phyloP scores from a whole-genome alignment of 1,139 yeast genomes.

The Petasospora rhodanensis region DNA sequence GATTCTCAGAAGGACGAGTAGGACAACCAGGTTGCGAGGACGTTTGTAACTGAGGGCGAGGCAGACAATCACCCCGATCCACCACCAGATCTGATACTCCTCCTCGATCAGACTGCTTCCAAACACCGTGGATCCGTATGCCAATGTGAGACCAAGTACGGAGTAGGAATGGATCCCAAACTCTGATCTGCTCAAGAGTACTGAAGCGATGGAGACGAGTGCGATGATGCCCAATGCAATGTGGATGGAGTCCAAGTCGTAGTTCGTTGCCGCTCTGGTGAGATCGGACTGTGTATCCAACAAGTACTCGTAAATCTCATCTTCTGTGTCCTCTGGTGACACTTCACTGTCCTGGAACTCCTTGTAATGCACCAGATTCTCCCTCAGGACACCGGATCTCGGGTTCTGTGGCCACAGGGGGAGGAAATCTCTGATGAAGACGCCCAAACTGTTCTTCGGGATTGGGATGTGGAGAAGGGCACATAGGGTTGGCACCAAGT shows the following conservation, averaged over 20 bases:
- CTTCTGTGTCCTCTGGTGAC: constrained; percentile 5
- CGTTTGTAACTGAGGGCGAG: constrained; percentile 15
- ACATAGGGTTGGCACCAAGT: constrained; percentile 81
- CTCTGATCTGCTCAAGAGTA: constrained; percentile 17
- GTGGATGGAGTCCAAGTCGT: constrained; percentile 49
- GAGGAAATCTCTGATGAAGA: constrained; percentile 55
- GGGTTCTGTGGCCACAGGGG: constrained; percentile 42
- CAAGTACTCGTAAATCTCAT: constrained; percentile 36
- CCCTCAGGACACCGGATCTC: constrained; percentile 39
- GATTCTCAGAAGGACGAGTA: constrained; percentile 47
- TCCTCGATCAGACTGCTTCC: constrained; percentile 96
- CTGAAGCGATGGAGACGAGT: constrained; percentile 28
- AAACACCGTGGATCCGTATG: constrained; percentile 60
- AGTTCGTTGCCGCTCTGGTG: constrained; percentile 69
- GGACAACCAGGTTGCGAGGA: constrained; percentile 27
- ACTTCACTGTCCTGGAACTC: constrained; percentile 24
- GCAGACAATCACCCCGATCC: constrained; percentile 42
- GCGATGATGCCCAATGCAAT: constrained; percentile 41
- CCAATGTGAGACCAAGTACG: constrained; percentile 35
- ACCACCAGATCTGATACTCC: constrained; percentile 97
- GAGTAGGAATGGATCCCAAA: constrained; percentile 19
- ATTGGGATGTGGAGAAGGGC: constrained; percentile 72
- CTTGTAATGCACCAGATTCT: constrained; percentile 63
- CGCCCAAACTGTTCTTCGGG: constrained; percentile 83
- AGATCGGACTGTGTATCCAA: constrained; percentile 47